Evolutionary conservation across 1,284 basidiomycete species (phyloP), one percentile per base, ranked within the genome.

Genomic region (Cystobasidiaceae sp.): DNA sequence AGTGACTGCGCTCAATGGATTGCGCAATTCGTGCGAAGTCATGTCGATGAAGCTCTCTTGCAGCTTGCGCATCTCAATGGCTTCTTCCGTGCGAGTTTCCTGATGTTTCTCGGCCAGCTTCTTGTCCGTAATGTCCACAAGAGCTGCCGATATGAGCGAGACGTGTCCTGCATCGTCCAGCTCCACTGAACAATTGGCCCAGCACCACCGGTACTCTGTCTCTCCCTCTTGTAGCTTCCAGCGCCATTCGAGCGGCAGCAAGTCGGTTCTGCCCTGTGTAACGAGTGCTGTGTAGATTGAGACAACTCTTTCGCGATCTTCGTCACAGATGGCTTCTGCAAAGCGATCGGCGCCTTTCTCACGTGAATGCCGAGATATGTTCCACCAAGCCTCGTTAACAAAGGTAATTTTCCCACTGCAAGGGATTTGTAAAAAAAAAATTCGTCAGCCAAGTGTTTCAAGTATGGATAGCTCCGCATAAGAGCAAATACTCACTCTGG

Each of bases 21-120:
- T 59, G 17, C 57, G 23, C 21, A 59, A 4, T 11, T 59, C 57
- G 44, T 59, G 57, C 7, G 8, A 27, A 6, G 57, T 59, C 69
- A 71, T 70, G 46, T 71, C 70, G 19, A 72, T 68, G 56, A 71
- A 72, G 17, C 67, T 51, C 33, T 72, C 70, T 54, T 71, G 70
- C 44, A 63, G 54, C 5, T 45, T 45, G 39, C 67, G 68, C 45
- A 65, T 52, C 34, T 69, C 68, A 28, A 70, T 49, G n/a, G 70
- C 70, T 30, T 72, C 71, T 30, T 71, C 68, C 43, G 68, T 68
- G 45, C 69, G 45, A 37, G 50, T 54, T 15, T 56, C 33, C 64
- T 71, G 71, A 51, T 45, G 66, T 21, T 61, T 30, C 45, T 70
- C 69, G 19, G 66, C 52, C 25, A 45, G 52, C 49, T 68, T 68